Conservation (phyloP, 1,139 yeast species). For the Hemisphaericaspora subhashii region DNA sequence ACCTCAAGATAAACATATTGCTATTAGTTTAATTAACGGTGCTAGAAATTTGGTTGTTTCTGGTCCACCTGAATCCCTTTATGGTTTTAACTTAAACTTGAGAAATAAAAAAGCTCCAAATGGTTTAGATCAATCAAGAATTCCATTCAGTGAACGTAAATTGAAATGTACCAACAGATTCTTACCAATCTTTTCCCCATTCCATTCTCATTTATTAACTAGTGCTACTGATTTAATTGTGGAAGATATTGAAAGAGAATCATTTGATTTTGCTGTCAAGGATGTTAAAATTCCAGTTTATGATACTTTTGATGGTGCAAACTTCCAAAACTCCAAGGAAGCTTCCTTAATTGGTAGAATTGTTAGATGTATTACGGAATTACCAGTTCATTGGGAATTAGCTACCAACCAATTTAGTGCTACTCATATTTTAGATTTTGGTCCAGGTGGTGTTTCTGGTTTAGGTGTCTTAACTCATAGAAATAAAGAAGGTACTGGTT, state of each 20-base stretch:
- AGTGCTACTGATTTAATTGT: conserved; percentile 69
- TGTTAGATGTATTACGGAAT: conserved; percentile 77
- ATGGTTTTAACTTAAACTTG: conserved; percentile 88
- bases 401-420: conserved; percentile 73
- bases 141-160: conserved; percentile 91
- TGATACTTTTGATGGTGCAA: conserved; percentile 85
- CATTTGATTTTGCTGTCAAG: conserved; percentile 54
- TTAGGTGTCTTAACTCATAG: conserved; percentile 94
- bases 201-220: conserved; percentile 85
- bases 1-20: conserved; percentile 88
- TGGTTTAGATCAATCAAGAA: conserved; percentile 92
- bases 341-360: conserved; percentile 60
- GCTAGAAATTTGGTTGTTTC: conserved; percentile 93
- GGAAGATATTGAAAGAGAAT: conserved; percentile 58
- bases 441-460: conserved; percentile 99
- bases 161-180: conserved; percentile 90
- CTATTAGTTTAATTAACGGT: conserved; percentile 89
- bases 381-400: conserved; percentile 92
- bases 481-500: conserved; percentile 98
- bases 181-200: conserved; percentile 93
- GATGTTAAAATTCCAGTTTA: conserved; percentile 80
- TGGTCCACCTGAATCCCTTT: conserved; percentile 98
- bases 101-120: conserved; percentile 94
- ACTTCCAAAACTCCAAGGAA: conserved; percentile 53
- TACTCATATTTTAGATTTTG: conserved; percentile 92